Base-by-base conservation (phyloP, 2,329 filamentous ascomycete genomes). In the Stemphylium lycopersici region DNA sequence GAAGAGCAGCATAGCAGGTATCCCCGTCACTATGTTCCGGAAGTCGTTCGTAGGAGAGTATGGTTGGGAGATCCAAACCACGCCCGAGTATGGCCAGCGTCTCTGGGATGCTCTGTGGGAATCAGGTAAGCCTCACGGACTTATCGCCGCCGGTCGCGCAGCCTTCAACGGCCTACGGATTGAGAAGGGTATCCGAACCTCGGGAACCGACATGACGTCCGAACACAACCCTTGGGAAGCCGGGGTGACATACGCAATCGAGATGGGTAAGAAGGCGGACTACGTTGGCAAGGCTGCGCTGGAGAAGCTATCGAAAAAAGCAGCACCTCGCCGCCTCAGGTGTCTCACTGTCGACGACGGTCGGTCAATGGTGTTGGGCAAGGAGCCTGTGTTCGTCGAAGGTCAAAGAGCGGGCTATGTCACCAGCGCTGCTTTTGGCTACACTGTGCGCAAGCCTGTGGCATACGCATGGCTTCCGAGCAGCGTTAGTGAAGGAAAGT, bases 31-130 rank as follows among this genome's bases (percentile, higher is more conserved):
- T 0, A 78, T 78, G 0, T 79, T 86, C 62, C 78, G 83, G 2
- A 77, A 85, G 33, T 87, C 85, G 0, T 85, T 83, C 45, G 82
- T 88, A 3, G 85, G 86, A 5, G 85, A 88, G 60, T 72, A 78
- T 0, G 85, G 86, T 1, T 88, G 84, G 84, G 85, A 88, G 65
- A 79, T 88, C 16, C 83, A 86, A 55, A 79, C 84, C 1, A 85
- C 77, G 31, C 82, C 85, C 0, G 85, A 87, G 22, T 80, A 83
- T 36, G 85, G 85, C 0, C 79, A 79, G 11, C 74, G 78, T 1
- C 73, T 88, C 0, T 88, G 86, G 86, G 84, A 87, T 56, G 75
- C 76, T 0, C 70, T 88, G 1, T 86, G 74, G 76, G 68, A 80
- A 29, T 82, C 83, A 1, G 85, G 85, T 0, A 79, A 82, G 56